Base-by-base conservation (phyloP, 1,284 basidiomycete species). In the Trametes sp. region DNA sequence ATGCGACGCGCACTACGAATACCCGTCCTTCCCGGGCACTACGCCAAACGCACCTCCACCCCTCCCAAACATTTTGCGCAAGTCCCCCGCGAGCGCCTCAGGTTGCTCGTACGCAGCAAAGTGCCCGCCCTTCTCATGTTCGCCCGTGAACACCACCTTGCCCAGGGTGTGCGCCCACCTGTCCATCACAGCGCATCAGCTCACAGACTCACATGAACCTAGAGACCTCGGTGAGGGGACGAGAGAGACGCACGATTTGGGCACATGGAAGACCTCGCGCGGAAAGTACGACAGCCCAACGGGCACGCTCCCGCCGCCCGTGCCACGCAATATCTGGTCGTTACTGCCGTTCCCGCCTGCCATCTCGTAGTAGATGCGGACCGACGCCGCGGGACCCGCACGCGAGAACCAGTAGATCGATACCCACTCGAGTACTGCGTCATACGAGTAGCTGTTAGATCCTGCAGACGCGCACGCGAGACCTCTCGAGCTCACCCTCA, bases 371-470 rank as follows among this genome's bases (percentile, higher is more conserved):
- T 80, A 80, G 41, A 79, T 79, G n/a, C 79, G 65, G 14, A 75
- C 28, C 11, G 76, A 74, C 0, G 77, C 76, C 1, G 77, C 75
- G n/a, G n/a, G n/a, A n/a, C n/a, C n/a, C n/a, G n/a, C n/a, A n/a
- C n/a, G n/a, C n/a, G n/a, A n/a, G n/a, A n/a, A n/a, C 71, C 73
- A 76, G 66, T 78, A 80, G 16, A 80, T 71, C 5, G 77, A 78
- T 16, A 80, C 66, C 79, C 79, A 80, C 2, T 75, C 76, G 41
- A 81, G 59, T 9, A 80, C 79, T 80, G 53, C 28, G 13, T 28
- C 23, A 8, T 5, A 44, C 11, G 4, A 11, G 42, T 6, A 42
- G 38, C 26, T 6, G 11, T 16, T 14, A 14, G 8, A 11, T 50
- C 19, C 10, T 31, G 26, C 26, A 44, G 38, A 19, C 16, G 31